Percentiles rank a stretch among this genome's conserved stretches.
Evolutionary conservation across 352 stramenopile genomes (phyloP).

Genomic region (Globisporangium paddicum): DNA sequence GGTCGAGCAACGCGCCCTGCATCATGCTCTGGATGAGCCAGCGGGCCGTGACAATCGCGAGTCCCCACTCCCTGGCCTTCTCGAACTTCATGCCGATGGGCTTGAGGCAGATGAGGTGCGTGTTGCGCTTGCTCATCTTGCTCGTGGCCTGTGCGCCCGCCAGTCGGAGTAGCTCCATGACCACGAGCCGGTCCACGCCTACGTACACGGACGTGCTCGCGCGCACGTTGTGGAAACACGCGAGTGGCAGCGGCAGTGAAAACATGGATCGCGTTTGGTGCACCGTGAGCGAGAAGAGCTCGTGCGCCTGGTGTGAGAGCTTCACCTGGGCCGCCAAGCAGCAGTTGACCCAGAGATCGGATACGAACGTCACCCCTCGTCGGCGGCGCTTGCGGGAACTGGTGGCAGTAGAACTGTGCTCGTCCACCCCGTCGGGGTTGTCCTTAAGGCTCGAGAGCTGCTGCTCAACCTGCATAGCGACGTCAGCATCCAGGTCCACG

Average conservation of each 20-base stretch:
- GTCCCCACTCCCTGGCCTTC: slow-evolving; percentile 46
- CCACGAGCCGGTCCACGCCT: slow-evolving; percentile 54
- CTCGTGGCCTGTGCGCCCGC: slow-evolving; percentile 46
- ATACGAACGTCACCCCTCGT: slow-evolving; percentile 37
- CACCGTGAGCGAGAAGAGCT: slow-evolving; percentile 35
- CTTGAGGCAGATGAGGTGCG: slow-evolving; percentile 55
- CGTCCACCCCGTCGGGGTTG: neutral
- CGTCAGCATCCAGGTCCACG: slow-evolving; percentile 27
- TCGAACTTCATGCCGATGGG: slow-evolving; percentile 57
- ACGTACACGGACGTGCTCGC: slow-evolving; percentile 63
- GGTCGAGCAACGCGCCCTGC: slow-evolving; percentile 28
- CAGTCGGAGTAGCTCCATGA: slow-evolving; percentile 47
- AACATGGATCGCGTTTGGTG: slow-evolving; percentile 47
- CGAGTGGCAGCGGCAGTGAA: slow-evolving; percentile 31
- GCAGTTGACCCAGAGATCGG: slow-evolving; percentile 72
- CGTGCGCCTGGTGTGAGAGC: slow-evolving; percentile 44
- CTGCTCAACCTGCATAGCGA: slow-evolving; percentile 23
- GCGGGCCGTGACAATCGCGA: slow-evolving; percentile 50
- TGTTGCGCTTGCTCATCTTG: slow-evolving; percentile 53
- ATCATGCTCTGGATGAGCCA: slow-evolving; percentile 69
- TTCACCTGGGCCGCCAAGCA: slow-evolving; percentile 41
- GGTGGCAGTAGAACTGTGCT: neutral
- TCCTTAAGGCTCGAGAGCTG: slow-evolving; percentile 19
- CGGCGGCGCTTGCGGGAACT: slow-evolving; percentile 20
- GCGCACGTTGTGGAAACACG: slow-evolving; percentile 40